Base-by-base conservation (phyloP, 106 monocot genomes). In the Dioscorea zingiberensis region DNA sequence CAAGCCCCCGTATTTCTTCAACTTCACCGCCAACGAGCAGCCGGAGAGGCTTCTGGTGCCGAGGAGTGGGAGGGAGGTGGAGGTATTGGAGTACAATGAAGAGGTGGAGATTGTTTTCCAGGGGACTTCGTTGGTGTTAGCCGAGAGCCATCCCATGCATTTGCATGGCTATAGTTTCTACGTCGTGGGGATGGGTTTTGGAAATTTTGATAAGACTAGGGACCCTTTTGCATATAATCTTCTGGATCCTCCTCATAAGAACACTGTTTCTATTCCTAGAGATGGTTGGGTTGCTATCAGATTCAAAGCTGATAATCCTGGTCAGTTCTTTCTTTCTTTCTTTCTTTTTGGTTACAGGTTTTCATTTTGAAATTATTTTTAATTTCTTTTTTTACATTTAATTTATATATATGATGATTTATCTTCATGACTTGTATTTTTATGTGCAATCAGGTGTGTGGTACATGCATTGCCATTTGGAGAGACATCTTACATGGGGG, bases 121-220 rank as follows among this genome's bases (percentile, higher is more conserved):
- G 59, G 86, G 83, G 32, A 91, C 86, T 1, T 77, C 64, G 23
- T 1, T 91, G 13, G 11, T 91, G 2, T 51, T 23, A 1, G 70
- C 70, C 19, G 75, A 78, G 66, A 80, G 68, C 64, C 86, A 91
- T 51, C 90, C 90, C 1, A 80, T 91, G 80, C 90, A 91, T 48
- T 53, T 83, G 18, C 90, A 91, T 61, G 91, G 91, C 0, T 63
- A 71, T 44, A 81, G 70, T 71, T 84, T 91, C 78, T 91, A 78
- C 25, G 81, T 87, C 1, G 76, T 91, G 2, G 87, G 84, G 3
- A 25, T 47, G 38, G 91, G 91, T 7, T 73, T 81, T 3, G 91
- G 91, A 0, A 87, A 87, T 69, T 91, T 76, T 23, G 59, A 91
- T 25, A n/a, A 44, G 57, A 44, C 62, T 38, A 81, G 22, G 68